Conservation (phyloP, 768 basidiomycete genomes). For the Rhodocollybia butyracea region DNA sequence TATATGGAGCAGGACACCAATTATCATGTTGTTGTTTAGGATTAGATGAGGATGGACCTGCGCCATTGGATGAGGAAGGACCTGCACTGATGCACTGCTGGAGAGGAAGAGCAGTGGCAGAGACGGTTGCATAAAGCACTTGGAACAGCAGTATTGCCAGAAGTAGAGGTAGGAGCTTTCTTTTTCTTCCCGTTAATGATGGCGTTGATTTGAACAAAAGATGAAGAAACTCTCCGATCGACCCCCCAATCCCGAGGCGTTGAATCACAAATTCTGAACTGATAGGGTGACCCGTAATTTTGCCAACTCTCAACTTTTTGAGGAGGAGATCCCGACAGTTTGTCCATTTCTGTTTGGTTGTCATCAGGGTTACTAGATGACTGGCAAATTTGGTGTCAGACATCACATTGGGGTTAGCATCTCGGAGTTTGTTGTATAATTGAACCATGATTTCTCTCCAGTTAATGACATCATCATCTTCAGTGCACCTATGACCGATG, state of each 20-base stretch:
- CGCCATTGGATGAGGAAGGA: too few relatives aligned
- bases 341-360: background rate
- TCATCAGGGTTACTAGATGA: constrained; percentile 8
- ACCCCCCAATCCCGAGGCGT: background rate
- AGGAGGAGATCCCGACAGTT: background rate
- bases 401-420: constrained; percentile 1
- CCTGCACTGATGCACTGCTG: too few relatives aligned
- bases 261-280: background rate
- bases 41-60: too few relatives aligned
- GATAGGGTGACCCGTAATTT: background rate
- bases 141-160: background rate
- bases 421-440: background rate
- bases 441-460: background rate
- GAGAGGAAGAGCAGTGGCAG: background rate
- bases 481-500: background rate
- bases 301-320: background rate
- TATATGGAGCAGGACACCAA: background rate
- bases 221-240: background rate
- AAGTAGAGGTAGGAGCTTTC: background rate
- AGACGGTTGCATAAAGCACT: background rate
- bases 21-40: background rate
- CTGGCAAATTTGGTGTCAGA: constrained; percentile 7
- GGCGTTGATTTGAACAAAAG: background rate
- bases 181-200: background rate
- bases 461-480: background rate